Conservation (phyloP, 2,329 filamentous ascomycete species). For the Coccinonectria pachysandricola region DNA sequence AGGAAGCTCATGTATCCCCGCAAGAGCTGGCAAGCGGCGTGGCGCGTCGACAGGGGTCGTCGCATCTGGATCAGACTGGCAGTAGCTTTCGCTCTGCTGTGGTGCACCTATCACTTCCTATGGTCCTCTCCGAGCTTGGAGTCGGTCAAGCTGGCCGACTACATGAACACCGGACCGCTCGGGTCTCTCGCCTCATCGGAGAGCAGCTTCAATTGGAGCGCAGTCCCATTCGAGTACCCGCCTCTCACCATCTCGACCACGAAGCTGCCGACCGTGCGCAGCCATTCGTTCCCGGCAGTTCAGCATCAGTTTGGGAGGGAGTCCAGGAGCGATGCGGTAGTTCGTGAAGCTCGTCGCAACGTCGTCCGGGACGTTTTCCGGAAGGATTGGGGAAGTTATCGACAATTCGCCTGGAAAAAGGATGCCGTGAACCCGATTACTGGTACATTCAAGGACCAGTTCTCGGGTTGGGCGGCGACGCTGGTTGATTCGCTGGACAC, state of each 20-base stretch:
- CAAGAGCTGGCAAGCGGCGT: no score
- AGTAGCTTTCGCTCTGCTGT: no score
- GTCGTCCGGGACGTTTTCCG: background rate
- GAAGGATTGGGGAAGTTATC: background rate
- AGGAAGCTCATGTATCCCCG: no score
- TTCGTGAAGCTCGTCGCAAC: background rate
- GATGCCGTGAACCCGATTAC: conserved; percentile 42
- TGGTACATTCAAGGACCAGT: conserved; percentile 34
- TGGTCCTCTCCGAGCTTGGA: no score
- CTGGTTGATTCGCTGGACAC: conserved; percentile 52
- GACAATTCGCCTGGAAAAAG: conserved; percentile 36
- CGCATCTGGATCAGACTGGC: no score
- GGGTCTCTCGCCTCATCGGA: no score
- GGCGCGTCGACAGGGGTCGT: no score
- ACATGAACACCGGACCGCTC: no score
- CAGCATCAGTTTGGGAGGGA: background rate
- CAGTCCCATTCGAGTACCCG: background rate
- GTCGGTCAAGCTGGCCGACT: no score
- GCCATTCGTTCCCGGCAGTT: background rate
- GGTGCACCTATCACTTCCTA: no score
- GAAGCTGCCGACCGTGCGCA: background rate
- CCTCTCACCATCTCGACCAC: background rate
- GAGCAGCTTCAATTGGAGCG: background rate
- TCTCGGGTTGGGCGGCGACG: conserved; percentile 48
- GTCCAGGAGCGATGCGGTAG: background rate